Base-by-base conservation (phyloP, 805 yeast species). In the Hanseniaspora meyeri region DNA sequence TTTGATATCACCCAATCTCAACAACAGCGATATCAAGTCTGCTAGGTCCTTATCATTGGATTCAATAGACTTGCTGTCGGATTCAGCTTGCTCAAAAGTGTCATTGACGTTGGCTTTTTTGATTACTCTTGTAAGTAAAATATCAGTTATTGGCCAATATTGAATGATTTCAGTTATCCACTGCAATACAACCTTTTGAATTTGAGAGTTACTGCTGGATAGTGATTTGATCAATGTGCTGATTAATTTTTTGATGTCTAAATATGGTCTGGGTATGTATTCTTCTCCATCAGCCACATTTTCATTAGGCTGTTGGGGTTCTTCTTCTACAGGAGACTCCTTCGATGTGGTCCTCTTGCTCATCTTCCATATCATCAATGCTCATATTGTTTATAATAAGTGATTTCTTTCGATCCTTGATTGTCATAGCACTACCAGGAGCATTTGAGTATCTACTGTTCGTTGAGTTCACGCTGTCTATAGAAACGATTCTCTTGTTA, bases 201-300 rank as follows among this genome's bases (percentile, higher is more conserved):
- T 85, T 62, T 87, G 87, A 46, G 78, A 79, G 59, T 82, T 88
- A 0, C 85, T 76, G 1, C 83, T 80, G 59, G 86, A 87, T 52
- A 93, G 73, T 60, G 87, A 87, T 1, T 88, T 79, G n/a, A 91
- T 79, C 50, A 93, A 68, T 43, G 91, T 87, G 50, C 83, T 87
- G 38, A 89, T 82, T 46, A 91, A 82, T 60, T 81, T 83, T 5
- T 91, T 80, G 63, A 81, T 87, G 69, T 89, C 91, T 36, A 91
- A 75, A 58, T 53, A 53, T 2, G 57, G 57, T 46, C 43, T 53
- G n/a, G 43, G 49, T 10, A 79, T 73, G 64, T 85, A 81, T 16
- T 79, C 65, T 6, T 77, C 85, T 27, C 81, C 84, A 50, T 77
- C 32, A 29, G 46, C 29, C 5, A 29, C 16, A 29, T 4, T 42